Conservation (phyloP, 139 green algal genomes). For the Ettlia oleoabundans region DNA sequence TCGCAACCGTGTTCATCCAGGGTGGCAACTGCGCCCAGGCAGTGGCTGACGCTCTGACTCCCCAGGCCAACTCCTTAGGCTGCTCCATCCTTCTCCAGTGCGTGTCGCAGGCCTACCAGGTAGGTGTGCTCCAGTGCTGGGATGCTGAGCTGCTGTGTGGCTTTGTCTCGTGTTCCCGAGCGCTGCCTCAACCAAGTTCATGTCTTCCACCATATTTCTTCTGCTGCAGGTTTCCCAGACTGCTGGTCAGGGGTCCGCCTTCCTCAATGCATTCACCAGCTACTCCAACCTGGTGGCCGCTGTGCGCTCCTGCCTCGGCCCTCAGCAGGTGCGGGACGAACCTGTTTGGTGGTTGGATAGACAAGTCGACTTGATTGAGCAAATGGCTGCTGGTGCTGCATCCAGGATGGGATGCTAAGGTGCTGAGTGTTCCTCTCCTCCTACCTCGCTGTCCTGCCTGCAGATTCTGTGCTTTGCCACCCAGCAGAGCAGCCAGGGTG, state of each 20-base stretch:
- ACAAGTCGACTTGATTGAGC: too few relatives aligned
- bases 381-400: too few relatives aligned
- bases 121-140: too few relatives aligned
- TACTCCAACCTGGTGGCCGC: slow-evolving; percentile 11
- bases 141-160: too few relatives aligned
- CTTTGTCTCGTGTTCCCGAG: too few relatives aligned
- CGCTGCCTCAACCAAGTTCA: too few relatives aligned
- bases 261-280: neutral
- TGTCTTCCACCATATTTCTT: neutral
- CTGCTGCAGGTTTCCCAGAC: neutral
- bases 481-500: too few relatives aligned
- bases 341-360: neutral
- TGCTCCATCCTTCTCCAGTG: neutral
- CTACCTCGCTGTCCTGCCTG: too few relatives aligned
- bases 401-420: too few relatives aligned
- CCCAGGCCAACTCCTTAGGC: neutral
- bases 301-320: neutral
- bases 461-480: too few relatives aligned
- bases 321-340: neutral
- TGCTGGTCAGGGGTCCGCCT: neutral
- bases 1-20: slow-evolving; percentile 22
- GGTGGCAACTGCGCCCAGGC: neutral
- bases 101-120: slow-evolving; percentile 7
- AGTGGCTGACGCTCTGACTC: neutral
- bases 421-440: too few relatives aligned